phyloP scores from a whole-genome alignment of 1,284 basidiomycete species.

The Lentinus polychrous region DNA sequence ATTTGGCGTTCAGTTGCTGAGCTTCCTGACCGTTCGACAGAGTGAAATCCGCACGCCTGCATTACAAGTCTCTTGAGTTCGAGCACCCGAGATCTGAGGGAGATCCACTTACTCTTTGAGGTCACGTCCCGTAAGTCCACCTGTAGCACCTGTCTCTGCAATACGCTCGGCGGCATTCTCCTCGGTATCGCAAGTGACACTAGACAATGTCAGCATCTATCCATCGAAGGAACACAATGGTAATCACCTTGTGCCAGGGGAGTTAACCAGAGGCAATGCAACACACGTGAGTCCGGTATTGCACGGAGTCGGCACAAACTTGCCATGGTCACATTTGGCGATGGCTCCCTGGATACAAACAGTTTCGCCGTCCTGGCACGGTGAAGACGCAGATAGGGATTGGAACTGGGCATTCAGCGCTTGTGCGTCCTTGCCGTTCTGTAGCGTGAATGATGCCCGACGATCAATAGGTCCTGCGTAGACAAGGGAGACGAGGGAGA shows the following conservation, averaged over 20 bases:
- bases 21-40: conserved; percentile 38
- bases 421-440: conserved; percentile 46
- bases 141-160: conserved; percentile 37
- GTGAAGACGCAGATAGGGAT: conserved; percentile 29
- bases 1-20: conserved; percentile 38
- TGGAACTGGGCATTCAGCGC: conserved; percentile 42
- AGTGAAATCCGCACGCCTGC: conserved; percentile 20
- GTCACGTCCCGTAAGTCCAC: conserved; percentile 20
- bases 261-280: conserved; percentile 50
- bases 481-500: conserved; percentile 14
- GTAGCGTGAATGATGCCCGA: conserved; percentile 25
- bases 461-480: conserved; percentile 16
- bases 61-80: too few relatives aligned
- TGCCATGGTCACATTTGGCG: conserved; percentile 33
- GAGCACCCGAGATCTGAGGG: too few relatives aligned
- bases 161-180: conserved; percentile 43
- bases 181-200: conserved; percentile 44
- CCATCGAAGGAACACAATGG: conserved; percentile 38
- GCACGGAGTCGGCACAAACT: conserved; percentile 34
- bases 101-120: conserved; percentile 4
- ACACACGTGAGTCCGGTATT: conserved; percentile 34
- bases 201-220: conserved; percentile 31
- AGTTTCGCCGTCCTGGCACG: conserved; percentile 37
- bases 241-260: conserved; percentile 36
- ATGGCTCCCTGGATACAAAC: conserved; percentile 23